phyloP scores from a whole-genome alignment of 805 yeast species.

The Isabelozyma pseudorhagii region DNA sequence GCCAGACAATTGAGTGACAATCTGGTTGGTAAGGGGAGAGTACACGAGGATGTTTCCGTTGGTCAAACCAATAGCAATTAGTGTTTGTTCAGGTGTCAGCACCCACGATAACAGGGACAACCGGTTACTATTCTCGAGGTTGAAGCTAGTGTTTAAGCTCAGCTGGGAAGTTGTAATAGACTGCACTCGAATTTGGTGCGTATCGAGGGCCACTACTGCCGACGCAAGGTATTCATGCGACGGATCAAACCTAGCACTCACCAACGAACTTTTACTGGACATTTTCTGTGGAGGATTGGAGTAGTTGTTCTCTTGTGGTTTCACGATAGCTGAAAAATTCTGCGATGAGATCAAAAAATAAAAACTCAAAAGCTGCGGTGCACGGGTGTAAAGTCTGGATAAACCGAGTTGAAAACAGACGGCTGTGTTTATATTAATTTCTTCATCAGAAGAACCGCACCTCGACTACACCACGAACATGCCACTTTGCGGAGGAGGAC shows the following conservation, averaged over 20 bases:
- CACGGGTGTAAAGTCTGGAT: not conserved
- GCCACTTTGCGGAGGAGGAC: slow-evolving; percentile 44
- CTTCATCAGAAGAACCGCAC: too few relatives aligned
- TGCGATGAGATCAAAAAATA: not conserved
- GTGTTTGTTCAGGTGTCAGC: slow-evolving; percentile 34
- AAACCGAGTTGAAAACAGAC: too few relatives aligned
- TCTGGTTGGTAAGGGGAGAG: slow-evolving; percentile 61
- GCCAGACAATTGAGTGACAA: slow-evolving; percentile 50
- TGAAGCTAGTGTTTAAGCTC: slow-evolving; percentile 45
- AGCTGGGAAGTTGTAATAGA: slow-evolving; percentile 43
- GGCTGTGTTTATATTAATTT: too few relatives aligned
- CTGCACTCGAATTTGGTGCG: slow-evolving; percentile 66
- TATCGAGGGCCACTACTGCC: slow-evolving; percentile 64
- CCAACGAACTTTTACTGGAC: slow-evolving; percentile 22
- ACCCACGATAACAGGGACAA: slow-evolving; percentile 57
- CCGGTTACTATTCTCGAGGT: slow-evolving; percentile 49
- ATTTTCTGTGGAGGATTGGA: not conserved
- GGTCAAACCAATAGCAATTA: slow-evolving; percentile 60
- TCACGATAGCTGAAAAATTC: not conserved
- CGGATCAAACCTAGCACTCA: slow-evolving; percentile 56
- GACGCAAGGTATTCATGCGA: slow-evolving; percentile 62
- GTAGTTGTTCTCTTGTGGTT: too few relatives aligned
- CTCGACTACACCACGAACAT: slow-evolving; percentile 10
- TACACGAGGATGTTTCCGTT: slow-evolving; percentile 64
- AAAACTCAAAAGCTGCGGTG: not conserved